Percentiles rank a stretch among this genome's conserved stretches.
Evolutionary conservation across 768 basidiomycete genomes (phyloP).

Genomic region (Tricholomella constricta): DNA sequence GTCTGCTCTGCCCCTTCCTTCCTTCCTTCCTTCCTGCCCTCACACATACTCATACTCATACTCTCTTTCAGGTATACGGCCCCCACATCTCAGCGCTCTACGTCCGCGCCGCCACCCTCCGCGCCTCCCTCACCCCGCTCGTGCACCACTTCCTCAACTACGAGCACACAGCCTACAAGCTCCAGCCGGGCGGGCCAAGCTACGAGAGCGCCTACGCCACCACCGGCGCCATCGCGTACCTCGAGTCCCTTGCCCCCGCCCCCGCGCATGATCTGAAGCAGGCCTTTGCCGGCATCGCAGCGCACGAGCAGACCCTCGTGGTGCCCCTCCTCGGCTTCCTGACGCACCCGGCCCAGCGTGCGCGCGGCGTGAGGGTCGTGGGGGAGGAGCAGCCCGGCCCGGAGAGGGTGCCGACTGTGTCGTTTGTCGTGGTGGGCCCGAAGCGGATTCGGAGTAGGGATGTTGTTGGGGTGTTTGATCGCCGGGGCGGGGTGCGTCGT

Average conservation of each 20-base stretch:
- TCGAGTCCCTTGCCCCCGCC: constrained; percentile 56
- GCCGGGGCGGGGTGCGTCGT: constrained; percentile 57
- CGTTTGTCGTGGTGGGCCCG: constrained; percentile 68
- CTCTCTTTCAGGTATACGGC: constrained; percentile 61
- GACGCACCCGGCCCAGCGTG: constrained; percentile 46
- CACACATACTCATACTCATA: neutral
- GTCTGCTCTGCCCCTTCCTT: constrained; percentile 33
- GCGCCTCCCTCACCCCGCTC: constrained; percentile 54
- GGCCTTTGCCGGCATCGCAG: constrained; percentile 58
- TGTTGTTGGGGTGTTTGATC: constrained; percentile 65
- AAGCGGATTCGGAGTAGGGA: constrained; percentile 59
- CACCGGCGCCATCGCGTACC: constrained; percentile 63
- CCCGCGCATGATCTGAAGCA: constrained; percentile 47
- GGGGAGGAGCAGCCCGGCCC: constrained; percentile 52
- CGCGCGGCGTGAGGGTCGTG: constrained; percentile 66
- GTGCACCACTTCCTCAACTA: constrained; percentile 71
- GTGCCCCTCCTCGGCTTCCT: constrained; percentile 56
- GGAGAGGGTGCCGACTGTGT: constrained; percentile 65
- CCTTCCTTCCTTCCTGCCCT: no score
- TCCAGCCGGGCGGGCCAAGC: constrained; percentile 74
- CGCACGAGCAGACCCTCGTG: constrained; percentile 63
- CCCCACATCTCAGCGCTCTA: constrained; percentile 72
- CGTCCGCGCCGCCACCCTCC: constrained; percentile 50
- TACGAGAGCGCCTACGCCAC: constrained; percentile 70
- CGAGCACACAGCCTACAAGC: constrained; percentile 51